Evolutionary conservation across 768 basidiomycete species (phyloP).

Genomic region (Exidia glandulosa): DNA sequence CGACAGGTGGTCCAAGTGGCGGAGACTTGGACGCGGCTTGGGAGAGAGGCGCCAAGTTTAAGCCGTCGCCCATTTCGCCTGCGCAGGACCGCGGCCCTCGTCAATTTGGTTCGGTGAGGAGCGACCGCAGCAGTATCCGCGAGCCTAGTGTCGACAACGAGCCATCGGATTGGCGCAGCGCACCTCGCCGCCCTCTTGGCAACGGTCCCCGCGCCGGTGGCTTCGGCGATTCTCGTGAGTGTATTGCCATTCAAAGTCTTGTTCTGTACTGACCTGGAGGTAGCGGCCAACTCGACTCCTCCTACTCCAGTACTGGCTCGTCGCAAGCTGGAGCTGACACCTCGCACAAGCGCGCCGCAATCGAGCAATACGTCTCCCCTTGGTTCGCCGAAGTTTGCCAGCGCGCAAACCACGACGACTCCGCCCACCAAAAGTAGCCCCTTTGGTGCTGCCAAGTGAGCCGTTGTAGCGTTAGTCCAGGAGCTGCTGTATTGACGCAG

Average conservation of each 20-base stretch:
- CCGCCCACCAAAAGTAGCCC: slow-evolving; percentile 50
- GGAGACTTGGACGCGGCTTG: slow-evolving; percentile 77
- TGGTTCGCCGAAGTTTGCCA: slow-evolving; percentile 63
- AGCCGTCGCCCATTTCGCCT: slow-evolving; percentile 25
- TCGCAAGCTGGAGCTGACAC: slow-evolving; percentile 76
- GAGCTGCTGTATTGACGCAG: not conserved
- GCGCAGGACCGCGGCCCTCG: not conserved
- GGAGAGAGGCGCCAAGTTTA: slow-evolving; percentile 66
- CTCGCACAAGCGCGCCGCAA: slow-evolving; percentile 48
- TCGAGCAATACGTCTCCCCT: slow-evolving; percentile 67
- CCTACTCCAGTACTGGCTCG: slow-evolving; percentile 73
- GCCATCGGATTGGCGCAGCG: slow-evolving; percentile 52
- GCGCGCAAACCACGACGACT: slow-evolving; percentile 28
- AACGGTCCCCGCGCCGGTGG: slow-evolving; percentile 5
- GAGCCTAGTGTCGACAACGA: slow-evolving; percentile 4
- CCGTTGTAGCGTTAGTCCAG: too few species aligned
- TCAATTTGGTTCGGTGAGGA: not conserved
- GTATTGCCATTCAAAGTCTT: not conserved
- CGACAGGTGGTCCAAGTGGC: slow-evolving; percentile 14
- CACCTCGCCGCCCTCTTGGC: slow-evolving; percentile 15
- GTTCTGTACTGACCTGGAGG: not conserved
- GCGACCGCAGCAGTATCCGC: not conserved
- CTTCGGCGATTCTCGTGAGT: slow-evolving; percentile 42
- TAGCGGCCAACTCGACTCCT: slow-evolving; percentile 63
- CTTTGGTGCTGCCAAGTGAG: slow-evolving; percentile 78